Evolutionary conservation across 2,329 filamentous ascomycete genomes (phyloP).

Genomic region (Trichoderma citrinoviride): DNA sequence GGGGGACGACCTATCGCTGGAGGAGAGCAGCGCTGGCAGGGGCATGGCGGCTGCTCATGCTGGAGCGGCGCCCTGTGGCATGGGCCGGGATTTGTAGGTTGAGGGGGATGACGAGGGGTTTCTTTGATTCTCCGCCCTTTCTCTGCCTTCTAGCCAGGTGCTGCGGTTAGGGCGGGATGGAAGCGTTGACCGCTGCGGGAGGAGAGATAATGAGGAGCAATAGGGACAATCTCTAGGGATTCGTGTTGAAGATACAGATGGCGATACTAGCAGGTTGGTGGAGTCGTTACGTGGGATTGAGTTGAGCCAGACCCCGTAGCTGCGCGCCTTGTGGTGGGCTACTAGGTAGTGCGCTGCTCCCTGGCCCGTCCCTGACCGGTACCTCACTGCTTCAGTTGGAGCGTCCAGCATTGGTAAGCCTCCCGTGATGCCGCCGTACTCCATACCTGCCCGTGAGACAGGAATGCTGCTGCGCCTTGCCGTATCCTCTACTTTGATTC

Average conservation of each 20-base stretch:
- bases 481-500: background rate
- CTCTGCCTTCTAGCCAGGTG: background rate
- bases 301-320: background rate
- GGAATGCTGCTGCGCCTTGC: background rate
- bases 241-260: background rate
- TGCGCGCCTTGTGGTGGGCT: background rate
- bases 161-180: background rate
- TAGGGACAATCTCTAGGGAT: background rate
- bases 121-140: too few relatives aligned
- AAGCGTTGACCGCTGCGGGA: background rate
- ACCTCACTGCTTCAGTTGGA: background rate
- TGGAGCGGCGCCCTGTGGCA: conserved; percentile 24
- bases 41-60: conserved; percentile 47
- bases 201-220: background rate
- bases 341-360: background rate
- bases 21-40: conserved; percentile 48
- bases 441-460: background rate
- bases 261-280: background rate
- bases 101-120: background rate
- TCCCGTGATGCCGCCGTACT: background rate
- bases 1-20: conserved; percentile 39
- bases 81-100: conserved; percentile 3
- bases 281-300: background rate
- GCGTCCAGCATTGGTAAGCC: background rate
- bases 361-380: background rate